Base-by-base conservation (phyloP, 2,329 filamentous ascomycete genomes). In the Dothistroma septosporum region DNA sequence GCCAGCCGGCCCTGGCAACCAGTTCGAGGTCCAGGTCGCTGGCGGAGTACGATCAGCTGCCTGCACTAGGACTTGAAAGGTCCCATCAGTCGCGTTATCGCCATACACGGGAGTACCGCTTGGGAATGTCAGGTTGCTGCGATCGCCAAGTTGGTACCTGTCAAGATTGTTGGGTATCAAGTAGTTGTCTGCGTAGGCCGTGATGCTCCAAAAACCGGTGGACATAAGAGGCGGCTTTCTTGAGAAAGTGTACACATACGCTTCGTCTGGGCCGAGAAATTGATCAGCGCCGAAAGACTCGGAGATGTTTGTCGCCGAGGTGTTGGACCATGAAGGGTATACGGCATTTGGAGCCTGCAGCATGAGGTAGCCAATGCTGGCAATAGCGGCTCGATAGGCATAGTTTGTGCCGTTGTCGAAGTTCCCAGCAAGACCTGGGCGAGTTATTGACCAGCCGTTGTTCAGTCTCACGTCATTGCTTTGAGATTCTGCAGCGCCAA, bases 171-270 rank as follows among this genome's bases (percentile, higher is more conserved):
- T 68, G 3, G 54, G 47, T 14, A 69, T 60, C 19, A 68, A 60
- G 41, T 58, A 67, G 31, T 65, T 61, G 12, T 56, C 53, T 28
- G 37, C 58, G 44, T 69, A 69, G 3, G 60, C 58, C 1, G 67
- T 67, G 52, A 68, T 33, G 44, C 63, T 67, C 67, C 67, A 69
- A 47, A 68, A 69, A 0, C 66, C 66, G 19, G 55, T 52, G 16
- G 31, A 21, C 22, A 49, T 48, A 16, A 69, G 54, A 12, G 60
- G 60, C 2, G 67, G 66, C 53, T 58, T 62, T 9, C 64, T 44
- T 11, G 57, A 59, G 59, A 69, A 68, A 31, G 64, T 68, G 33
- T 66, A 61, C n/a, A 68, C 19, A 59, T 33, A 16, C 61, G 55
- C 9, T 57, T 52, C 33, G 49, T n/a, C 4, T 28, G 21, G 19